phyloP scores from a whole-genome alignment of 106 monocot species.

The Ottelia alismoides region DNA sequence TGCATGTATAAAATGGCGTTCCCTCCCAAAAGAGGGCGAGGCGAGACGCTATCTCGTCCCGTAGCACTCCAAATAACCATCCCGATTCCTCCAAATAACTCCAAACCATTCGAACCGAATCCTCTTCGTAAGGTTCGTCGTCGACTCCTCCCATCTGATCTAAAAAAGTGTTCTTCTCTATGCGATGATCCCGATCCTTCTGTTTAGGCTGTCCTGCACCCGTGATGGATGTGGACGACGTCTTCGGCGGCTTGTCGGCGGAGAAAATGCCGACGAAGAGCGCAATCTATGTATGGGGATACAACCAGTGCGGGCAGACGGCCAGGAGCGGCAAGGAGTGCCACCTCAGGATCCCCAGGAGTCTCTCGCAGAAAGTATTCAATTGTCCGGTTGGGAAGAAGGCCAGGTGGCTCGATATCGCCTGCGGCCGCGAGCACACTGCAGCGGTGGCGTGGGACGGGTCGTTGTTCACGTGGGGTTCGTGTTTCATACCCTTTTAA shows the following conservation, averaged over 20 bases:
- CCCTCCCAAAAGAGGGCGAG: too few species aligned
- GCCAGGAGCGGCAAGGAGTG: constrained; percentile 45
- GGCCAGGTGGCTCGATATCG: constrained; percentile 71
- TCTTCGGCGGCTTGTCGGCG: constrained; percentile 22
- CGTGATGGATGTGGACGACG: constrained; percentile 43
- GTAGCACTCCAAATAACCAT: too few species aligned
- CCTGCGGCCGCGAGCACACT: constrained; percentile 92
- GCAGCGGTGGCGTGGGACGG: constrained; percentile 84
- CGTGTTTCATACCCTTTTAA: too few species aligned
- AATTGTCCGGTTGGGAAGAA: constrained; percentile 17
- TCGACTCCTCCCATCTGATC: too few species aligned
- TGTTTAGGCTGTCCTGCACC: too few species aligned
- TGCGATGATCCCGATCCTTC: too few species aligned
- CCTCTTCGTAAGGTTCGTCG: too few species aligned
- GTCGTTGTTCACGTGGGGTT: constrained; percentile 88
- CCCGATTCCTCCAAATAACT: too few species aligned
- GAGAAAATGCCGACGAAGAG: constrained; percentile 49
- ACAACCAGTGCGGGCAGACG: constrained; percentile 92
- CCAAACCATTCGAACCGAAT: too few species aligned
- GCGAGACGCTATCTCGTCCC: too few species aligned
- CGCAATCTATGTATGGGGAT: constrained; percentile 91
- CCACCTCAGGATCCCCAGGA: constrained; percentile 66
- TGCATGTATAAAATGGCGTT: too few species aligned
- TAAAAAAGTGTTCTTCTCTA: too few species aligned
- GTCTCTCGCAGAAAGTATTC: constrained; percentile 45